These are phyloP conservation scores for Leccinum uliginosum DNA, from an alignment of 768 basidiomycete genomes.

Conservation along the genomic window DNA sequence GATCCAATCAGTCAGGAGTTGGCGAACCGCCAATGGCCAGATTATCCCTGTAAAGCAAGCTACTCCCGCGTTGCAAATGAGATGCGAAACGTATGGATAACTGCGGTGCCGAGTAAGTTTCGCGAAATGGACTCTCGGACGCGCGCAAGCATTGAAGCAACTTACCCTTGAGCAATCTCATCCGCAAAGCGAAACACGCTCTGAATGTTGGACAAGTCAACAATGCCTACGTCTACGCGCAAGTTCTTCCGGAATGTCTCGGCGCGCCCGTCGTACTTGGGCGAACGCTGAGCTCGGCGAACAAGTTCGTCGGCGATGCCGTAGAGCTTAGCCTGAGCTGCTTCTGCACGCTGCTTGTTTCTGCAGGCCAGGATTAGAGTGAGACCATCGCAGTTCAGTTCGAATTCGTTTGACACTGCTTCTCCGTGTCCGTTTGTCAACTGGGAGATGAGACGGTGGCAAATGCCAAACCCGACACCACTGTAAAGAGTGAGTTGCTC, in stretches of 20 bases:
- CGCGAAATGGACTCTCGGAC: neutral
- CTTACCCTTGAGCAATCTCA: conserved; percentile 51
- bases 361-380: conserved; percentile 83
- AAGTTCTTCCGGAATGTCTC: conserved; percentile 56
- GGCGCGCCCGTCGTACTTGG: conserved; percentile 49
- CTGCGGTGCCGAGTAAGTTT: conserved; percentile 33
- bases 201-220: conserved; percentile 60
- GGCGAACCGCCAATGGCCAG: conserved; percentile 42
- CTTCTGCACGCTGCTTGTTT: conserved; percentile 56
- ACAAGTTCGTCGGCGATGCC: conserved; percentile 53
- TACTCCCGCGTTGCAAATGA: conserved; percentile 78
- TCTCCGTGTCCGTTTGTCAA: conserved; percentile 48
- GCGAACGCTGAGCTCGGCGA: conserved; percentile 27
- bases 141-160: conserved; percentile 2
- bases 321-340: conserved; percentile 53
- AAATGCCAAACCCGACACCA: conserved; percentile 81
- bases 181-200: conserved; percentile 62
- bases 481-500: conserved; percentile 42
- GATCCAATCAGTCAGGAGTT: conserved; percentile 45
- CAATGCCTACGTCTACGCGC: conserved; percentile 51
- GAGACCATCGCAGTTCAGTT: conserved; percentile 44
- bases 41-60: conserved; percentile 54
- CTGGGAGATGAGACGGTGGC: conserved; percentile 70
- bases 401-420: conserved; percentile 11
- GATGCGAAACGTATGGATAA: conserved; percentile 75